Evolutionary conservation across 306 rosid genomes (phyloP), one percentile per base, ranked within the genome.

Genomic region (Ormosia semicastrata): DNA sequence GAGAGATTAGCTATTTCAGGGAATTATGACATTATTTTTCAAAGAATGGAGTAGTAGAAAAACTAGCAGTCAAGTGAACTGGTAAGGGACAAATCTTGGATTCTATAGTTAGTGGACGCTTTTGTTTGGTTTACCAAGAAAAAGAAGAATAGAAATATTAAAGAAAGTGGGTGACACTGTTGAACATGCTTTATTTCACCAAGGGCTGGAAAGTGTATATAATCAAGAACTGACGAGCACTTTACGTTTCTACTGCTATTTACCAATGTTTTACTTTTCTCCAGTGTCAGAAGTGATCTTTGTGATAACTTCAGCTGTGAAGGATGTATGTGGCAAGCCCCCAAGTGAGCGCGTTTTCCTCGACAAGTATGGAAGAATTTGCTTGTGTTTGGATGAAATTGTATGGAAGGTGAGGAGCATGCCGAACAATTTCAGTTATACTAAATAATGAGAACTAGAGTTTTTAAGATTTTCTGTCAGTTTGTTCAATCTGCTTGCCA

Each of bases 311-410:
- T 92, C 98, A 6, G 91, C 95, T 15, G 92, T 95, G 86, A 95
- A 95, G 93, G 98, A 95, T 83, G 91, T 91, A 30, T 92, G 98
- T 59, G 96, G 94, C 69, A 95, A 92, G 85, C 91, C 92, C 77
- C 98, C 99, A 37, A 87, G 89, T 37, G 99, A 95, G 83, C 97
- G 99, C 49, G 86, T 88, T 81, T 95, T 95, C 88, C 96, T 95
- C 43, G 99, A 95, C 77, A 95, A 93, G 86, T 95, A 95, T 71
- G 99, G 99, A 81, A 90, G 88, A 87, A 93, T 95, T 63, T 95
- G 99, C 85, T 73, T 92, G 85, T 92, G 97, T 76, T 87, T 95
- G 80, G 99, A 95, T 86, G 99, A 95, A 88, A 87, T 95, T 74
- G 97, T 95, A 52, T 95, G 99, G 98, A 88, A 91, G 97, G 98